phyloP scores from a whole-genome alignment of 1,139 yeast genomes.

The Magnusiomyces sp. region DNA sequence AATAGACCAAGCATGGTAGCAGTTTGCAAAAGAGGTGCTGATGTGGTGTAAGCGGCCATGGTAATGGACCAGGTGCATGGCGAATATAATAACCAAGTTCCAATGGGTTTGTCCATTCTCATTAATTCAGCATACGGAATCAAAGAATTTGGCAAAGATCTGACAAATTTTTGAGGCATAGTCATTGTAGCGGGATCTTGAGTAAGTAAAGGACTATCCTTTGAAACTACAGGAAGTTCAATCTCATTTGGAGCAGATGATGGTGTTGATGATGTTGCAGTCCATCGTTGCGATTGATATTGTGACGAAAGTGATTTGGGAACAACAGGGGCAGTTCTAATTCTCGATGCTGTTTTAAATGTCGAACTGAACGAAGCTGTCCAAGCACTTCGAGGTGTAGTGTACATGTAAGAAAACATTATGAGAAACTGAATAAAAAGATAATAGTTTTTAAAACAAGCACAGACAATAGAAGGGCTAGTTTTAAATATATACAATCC shows the following conservation, averaged over 20 bases:
- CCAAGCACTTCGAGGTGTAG: no score
- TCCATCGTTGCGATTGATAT: neutral
- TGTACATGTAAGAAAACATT: no score
- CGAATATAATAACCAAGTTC: conserved; percentile 69
- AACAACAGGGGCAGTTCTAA: no score
- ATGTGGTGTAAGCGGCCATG: conserved; percentile 71
- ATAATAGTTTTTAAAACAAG: no score
- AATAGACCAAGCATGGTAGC: conserved; percentile 52
- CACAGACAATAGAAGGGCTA: no score
- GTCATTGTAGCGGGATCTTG: conserved; percentile 9
- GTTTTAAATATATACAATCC: no score
- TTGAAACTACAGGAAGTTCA: conserved; percentile 3
- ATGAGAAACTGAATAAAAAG: no score
- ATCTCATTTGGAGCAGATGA: no score
- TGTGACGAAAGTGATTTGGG: no score
- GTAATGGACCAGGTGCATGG: conserved; percentile 80
- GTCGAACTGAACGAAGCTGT: no score
- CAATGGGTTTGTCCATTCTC: conserved; percentile 91
- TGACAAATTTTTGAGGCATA: conserved; percentile 33
- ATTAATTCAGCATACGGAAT: conserved; percentile 88
- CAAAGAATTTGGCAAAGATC: conserved; percentile 57
- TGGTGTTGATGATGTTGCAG: neutral
- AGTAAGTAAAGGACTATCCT: conserved; percentile 11
- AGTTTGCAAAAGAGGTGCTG: conserved; percentile 60
- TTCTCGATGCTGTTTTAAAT: no score